Evolutionary conservation across 106 monocot species (phyloP).

Genomic region (Allium cepa): DNA sequence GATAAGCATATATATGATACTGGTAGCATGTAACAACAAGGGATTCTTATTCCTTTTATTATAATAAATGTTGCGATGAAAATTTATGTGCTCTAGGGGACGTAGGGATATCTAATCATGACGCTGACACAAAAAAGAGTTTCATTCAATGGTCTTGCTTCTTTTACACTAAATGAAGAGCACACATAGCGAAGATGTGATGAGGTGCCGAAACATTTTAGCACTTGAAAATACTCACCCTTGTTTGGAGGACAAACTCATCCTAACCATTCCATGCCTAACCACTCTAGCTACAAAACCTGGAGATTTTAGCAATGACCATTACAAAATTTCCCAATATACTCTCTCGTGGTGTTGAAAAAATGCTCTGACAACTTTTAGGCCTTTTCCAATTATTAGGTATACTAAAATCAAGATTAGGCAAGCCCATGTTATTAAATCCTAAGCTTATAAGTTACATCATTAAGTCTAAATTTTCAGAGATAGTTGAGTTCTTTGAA

Average conservation of each 20-base stretch:
- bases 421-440: conserved; percentile 66
- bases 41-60: too few species aligned
- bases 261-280: conserved; percentile 73
- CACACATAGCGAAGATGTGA: too few species aligned
- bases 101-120: too few species aligned
- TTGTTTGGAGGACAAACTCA: conserved; percentile 52
- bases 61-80: too few species aligned
- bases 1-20: too few species aligned
- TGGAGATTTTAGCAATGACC: conserved; percentile 42
- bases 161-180: too few species aligned
- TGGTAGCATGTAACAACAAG: too few species aligned
- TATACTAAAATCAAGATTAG: conserved; percentile 44
- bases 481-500: too few species aligned
- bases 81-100: too few species aligned
- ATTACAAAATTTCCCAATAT: conserved; percentile 76
- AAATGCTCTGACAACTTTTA: conserved; percentile 85
- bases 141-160: too few species aligned
- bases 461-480: too few species aligned
- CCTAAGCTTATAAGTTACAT: conserved; percentile 87
- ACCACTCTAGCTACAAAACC: conserved; percentile 54
- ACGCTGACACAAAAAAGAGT: too few species aligned
- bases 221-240: conserved; percentile 75
- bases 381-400: conserved; percentile 80
- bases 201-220: conserved; percentile 51
- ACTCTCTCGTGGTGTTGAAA: conserved; percentile 71